A percentile compares a stretch with the other conserved stretches of the same genome.
phyloP scores from a whole-genome alignment of 1,284 basidiomycete genomes.

The Malassezia psittaci region DNA sequence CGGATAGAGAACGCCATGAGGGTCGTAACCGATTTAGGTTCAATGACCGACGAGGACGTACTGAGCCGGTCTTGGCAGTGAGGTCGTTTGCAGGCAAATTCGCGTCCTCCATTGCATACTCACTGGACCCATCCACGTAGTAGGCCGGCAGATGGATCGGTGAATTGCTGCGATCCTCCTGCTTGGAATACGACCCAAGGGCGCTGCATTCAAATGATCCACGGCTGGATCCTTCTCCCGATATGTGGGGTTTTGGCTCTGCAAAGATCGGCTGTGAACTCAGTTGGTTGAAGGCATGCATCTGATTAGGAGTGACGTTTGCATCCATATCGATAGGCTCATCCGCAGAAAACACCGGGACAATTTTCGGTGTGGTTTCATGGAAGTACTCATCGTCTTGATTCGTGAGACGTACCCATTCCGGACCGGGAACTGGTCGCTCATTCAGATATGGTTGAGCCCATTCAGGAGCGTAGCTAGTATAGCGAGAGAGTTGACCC shows the following conservation, averaged over 20 bases:
- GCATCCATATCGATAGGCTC: not conserved
- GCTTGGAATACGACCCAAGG: conserved; percentile 3
- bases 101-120: not conserved
- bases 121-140: conserved; percentile 1
- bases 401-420: conserved; percentile 3
- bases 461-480: not conserved
- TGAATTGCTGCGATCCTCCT: not conserved
- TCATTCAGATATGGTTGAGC: not conserved
- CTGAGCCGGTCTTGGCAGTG: not conserved
- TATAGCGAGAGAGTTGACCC: not conserved
- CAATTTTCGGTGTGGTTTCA: not conserved
- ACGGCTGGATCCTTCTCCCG: not conserved
- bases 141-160: not conserved
- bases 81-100: not conserved
- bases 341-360: not conserved
- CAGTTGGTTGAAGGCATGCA: not conserved
- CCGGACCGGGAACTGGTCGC: not conserved
- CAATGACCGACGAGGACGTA: not conserved
- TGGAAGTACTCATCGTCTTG: not conserved
- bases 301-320: not conserved
- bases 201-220: not conserved
- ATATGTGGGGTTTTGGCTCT: not conserved
- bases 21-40: not conserved
- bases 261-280: not conserved
- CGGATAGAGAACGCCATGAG: not conserved